Base-by-base conservation (phyloP, 2,329 filamentous ascomycete genomes). In the Fusarium transvaalense region DNA sequence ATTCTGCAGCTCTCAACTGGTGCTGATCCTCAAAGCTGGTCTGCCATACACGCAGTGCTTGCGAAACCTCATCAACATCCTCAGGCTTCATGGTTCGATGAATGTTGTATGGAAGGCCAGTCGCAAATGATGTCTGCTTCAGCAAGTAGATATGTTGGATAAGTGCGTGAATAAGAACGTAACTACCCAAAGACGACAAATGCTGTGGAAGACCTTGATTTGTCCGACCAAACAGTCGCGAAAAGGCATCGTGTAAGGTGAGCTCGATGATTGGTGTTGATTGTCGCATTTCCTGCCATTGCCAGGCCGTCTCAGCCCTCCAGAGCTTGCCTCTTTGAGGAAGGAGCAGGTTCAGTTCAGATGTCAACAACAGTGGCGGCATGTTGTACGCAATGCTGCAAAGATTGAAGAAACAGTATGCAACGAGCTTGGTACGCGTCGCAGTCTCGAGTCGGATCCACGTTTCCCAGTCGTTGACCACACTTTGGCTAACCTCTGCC, bases 101-200 rank as follows among this genome's bases (percentile, higher is more conserved):
- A 3, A 81, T 78, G 21, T 85, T 85, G 56, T 84, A 87, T 1
- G 82, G 81, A 4, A 83, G 81, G 1, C 82, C 79, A 3, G 81
- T 77, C 3, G 82, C 82, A 48, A 88, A 83, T 0, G 84, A 86
- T 0, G 87, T 88, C 72, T 91, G 87, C 70, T 91, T 90, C 23
- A 91, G 77, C 37, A 92, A 82, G 75, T 90, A 92, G 17, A 93
- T 89, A 64, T 92, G 89, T 71, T 93, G 91, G 13, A 92, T 85
- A 25, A 93, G 76, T 5, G 89, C 90, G 72, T 92, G 90, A 5
- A 93, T 90, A 34, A 93, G 81, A 10, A 92, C 85, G 68, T 93
- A 92, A 71, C 91, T 91, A 1, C 90, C 91, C 9, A 91, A 78
- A 0, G 88, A 87, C 0, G 86, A 88, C 57, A 88, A 80, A 43